These are phyloP conservation scores for Vicia villosa DNA, from an alignment of 306 rosid species.

Conservation along the genomic window DNA sequence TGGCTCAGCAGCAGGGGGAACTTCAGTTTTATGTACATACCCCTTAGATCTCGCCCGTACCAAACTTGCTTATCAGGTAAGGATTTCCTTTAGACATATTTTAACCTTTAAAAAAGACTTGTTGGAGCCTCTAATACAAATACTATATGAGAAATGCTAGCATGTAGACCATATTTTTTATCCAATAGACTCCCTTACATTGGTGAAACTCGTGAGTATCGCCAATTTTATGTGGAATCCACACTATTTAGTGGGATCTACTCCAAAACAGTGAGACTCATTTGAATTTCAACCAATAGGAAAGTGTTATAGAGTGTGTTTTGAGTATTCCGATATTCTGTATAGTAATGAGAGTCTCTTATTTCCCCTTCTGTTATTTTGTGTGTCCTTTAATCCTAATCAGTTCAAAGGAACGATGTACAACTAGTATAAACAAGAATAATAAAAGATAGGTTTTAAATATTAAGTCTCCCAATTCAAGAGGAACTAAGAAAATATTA, in stretches of 20 bases:
- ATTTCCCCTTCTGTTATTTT: background rate
- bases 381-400: background rate
- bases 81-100: conserved; percentile 9
- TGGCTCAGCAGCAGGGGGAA: conserved; percentile 96
- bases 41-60: conserved; percentile 98
- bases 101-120: conserved; percentile 36
- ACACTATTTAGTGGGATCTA: background rate
- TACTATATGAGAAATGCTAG: background rate
- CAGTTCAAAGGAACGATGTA: background rate
- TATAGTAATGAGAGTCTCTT: background rate
- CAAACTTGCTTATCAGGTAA: conserved; percentile 96
- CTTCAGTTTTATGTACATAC: conserved; percentile 87
- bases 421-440: background rate
- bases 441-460: background rate
- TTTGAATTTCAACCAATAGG: background rate
- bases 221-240: background rate
- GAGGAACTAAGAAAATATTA: background rate
- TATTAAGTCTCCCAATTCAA: background rate
- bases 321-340: background rate
- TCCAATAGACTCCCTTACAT: background rate
- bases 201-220: background rate
- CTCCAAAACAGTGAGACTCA: background rate
- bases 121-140: conserved; percentile 6
- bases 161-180: background rate
- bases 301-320: background rate